These are phyloP conservation scores for Monosporascus cannonballus DNA, from an alignment of 2,329 filamentous ascomycete species.

Conservation along the genomic window DNA sequence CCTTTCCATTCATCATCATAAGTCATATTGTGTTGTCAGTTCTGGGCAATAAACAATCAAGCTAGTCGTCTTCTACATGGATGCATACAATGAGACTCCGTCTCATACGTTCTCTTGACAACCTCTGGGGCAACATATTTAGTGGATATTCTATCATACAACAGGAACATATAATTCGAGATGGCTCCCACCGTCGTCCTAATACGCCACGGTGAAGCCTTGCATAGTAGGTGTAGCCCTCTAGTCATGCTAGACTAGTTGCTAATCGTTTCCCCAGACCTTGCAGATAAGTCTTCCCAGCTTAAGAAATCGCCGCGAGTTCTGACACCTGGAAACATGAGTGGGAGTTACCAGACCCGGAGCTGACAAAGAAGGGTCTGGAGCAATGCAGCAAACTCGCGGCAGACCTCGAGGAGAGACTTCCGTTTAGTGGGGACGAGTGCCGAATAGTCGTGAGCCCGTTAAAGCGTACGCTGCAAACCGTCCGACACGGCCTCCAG, in stretches of 20 bases:
- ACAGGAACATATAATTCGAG: slow-evolving; percentile 2
- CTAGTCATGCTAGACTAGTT: slow-evolving; percentile 1
- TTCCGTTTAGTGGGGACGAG: slow-evolving; percentile 14
- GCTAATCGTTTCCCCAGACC: slow-evolving; percentile 15
- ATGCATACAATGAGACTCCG: not conserved
- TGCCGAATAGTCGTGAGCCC: slow-evolving; percentile 27
- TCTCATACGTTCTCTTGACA: not conserved
- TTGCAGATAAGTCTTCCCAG: slow-evolving; percentile 21
- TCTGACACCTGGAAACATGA: slow-evolving; percentile 23
- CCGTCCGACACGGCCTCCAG: slow-evolving; percentile 20
- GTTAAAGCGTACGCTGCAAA: slow-evolving; percentile 23
- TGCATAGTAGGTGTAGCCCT: slow-evolving; percentile 29
- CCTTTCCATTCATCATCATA: not conserved
- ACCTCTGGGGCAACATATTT: not conserved
- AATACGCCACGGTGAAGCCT: slow-evolving; percentile 34
- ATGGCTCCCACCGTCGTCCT: slow-evolving; percentile 36
- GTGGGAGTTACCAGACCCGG: slow-evolving; percentile 23
- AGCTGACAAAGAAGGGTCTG: slow-evolving; percentile 22
- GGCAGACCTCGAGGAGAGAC: slow-evolving; percentile 15
- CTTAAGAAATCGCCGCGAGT: not conserved
- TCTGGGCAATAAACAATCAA: not conserved
- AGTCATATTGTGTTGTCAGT: not conserved
- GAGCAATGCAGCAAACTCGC: slow-evolving; percentile 22
- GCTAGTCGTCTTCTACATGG: not conserved
- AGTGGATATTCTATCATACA: slow-evolving; percentile 1